Base-by-base conservation (phyloP, 495 filamentous ascomycete species). In the Parathielavia appendiculata region DNA sequence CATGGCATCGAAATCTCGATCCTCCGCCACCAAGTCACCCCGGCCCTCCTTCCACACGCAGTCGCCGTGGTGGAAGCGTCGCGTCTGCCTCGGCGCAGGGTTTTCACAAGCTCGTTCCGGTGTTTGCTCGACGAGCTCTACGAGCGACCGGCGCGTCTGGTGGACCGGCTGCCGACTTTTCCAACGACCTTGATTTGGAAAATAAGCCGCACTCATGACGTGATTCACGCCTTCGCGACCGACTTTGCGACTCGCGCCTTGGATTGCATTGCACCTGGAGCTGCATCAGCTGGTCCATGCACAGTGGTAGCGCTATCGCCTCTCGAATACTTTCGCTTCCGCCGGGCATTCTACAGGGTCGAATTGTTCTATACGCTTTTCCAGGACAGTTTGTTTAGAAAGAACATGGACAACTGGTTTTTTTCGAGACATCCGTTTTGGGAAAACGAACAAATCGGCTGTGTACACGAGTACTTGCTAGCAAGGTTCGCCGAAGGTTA, bases 11-110 rank as follows among this genome's bases (percentile, higher is more conserved):
- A 45, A 14, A 23, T 13, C 22, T 55, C 40, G 6, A 36, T 46
- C 40, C 22, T 55, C 41, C 53, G 53, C n/a, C 38, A 20, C 40
- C 40, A 55, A 41, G 34, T 55, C n/a, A 46, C 40, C 2, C 53
- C 53, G 23, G 53, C 38, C 7, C 39, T 55, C 41, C 22, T 55
- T 13, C 53, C 53, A 12, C 14, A 45, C 16, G 19, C 53, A 11
- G 53, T 55, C 22, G 26, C 39, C 16, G 1, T 55, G 41, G 13
- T 36, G 16, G 53, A 55, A 14, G 40, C 40, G 1, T 32, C 45
- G 23, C 45, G 45, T 47, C 11, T 47, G 45, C 45, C 45, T n/a
- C 45, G 22, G 5, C 45, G 22, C 20, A n/a, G n/a, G n/a, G 10
- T 47, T 12, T 10, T n/a, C 22, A 12, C 22, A 22, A 47, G 45